Conservation (phyloP, 1,284 basidiomycete species). For the Mycena citricolor region DNA sequence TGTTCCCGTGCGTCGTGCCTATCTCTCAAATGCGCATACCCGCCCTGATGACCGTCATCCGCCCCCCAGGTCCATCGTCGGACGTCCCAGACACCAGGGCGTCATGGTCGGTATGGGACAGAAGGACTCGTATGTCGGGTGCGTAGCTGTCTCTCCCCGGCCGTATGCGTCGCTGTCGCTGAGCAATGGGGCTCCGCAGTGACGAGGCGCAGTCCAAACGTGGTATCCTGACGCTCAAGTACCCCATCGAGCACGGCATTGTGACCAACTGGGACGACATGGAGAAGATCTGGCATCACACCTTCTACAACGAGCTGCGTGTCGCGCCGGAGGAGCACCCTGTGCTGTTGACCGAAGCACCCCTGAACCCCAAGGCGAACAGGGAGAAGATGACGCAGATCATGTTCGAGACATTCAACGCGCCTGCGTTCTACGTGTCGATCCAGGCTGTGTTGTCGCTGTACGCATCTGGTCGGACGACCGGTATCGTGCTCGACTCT, state of each 20-base stretch:
- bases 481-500: slow-evolving; percentile 91
- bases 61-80: slow-evolving; percentile 18
- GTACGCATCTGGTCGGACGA: slow-evolving; percentile 89
- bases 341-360: slow-evolving; percentile 88
- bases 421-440: slow-evolving; percentile 88
- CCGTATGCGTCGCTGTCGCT: too few species aligned
- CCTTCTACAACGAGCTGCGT: slow-evolving; percentile 86
- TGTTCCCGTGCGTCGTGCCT: slow-evolving; percentile 23
- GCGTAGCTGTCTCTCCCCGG: too few species aligned
- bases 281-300: slow-evolving; percentile 95
- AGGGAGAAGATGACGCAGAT: slow-evolving; percentile 96
- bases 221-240: slow-evolving; percentile 90
- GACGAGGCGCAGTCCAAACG: slow-evolving; percentile 95
- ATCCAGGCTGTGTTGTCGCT: slow-evolving; percentile 92
- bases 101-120: slow-evolving; percentile 24
- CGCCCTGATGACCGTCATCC: too few species aligned
- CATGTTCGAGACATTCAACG: slow-evolving; percentile 97
- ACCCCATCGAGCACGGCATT: slow-evolving; percentile 80
- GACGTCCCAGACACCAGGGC: slow-evolving; percentile 23
- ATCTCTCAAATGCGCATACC: too few species aligned
- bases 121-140: slow-evolving; percentile 24
- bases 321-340: slow-evolving; percentile 87
- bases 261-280: slow-evolving; percentile 97
- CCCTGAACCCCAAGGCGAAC: slow-evolving; percentile 90
- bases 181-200: too few species aligned